Conservation (phyloP, 2,329 filamentous ascomycete species). For the Chrysosporium keratinophilum region DNA sequence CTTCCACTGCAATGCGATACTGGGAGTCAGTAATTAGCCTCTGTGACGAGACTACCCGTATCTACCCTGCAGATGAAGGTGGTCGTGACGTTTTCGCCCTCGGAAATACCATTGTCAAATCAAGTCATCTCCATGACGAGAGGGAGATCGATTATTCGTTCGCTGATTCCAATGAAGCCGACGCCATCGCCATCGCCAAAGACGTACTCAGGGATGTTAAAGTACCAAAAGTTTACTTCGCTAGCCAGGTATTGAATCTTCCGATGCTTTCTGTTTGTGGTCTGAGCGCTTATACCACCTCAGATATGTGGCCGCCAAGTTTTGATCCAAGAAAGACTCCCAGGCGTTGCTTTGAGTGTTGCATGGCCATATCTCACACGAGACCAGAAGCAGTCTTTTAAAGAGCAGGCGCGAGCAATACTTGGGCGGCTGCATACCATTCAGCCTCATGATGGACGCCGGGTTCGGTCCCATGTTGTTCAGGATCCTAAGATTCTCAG, state of each 20-base stretch:
- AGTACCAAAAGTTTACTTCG: slow-evolving; percentile 29
- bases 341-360: slow-evolving; percentile 32
- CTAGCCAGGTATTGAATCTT: slow-evolving; percentile 19
- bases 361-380: slow-evolving; percentile 25
- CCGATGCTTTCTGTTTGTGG: not conserved
- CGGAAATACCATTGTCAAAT: slow-evolving; percentile 30
- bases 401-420: slow-evolving; percentile 29
- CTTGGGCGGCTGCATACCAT: slow-evolving; percentile 18
- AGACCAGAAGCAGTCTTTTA: slow-evolving; percentile 27
- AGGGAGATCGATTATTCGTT: slow-evolving; percentile 22
- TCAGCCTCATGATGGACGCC: slow-evolving; percentile 13
- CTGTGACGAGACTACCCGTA: slow-evolving; percentile 21
- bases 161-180: slow-evolving; percentile 30
- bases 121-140: slow-evolving; percentile 24
- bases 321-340: slow-evolving; percentile 32
- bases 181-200: slow-evolving; percentile 28
- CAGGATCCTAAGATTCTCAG: slow-evolving; percentile 3
- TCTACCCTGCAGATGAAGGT: slow-evolving; percentile 25
- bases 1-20: slow-evolving; percentile 42
- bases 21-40: slow-evolving; percentile 28
- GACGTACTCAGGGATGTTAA: slow-evolving; percentile 25
- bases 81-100: slow-evolving; percentile 27
- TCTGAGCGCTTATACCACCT: not conserved
- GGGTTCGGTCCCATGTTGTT: slow-evolving; percentile 10
- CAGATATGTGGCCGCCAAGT: slow-evolving; percentile 33